Conservation (phyloP, 2,329 filamentous ascomycete genomes). For the Alternaria sp. region DNA sequence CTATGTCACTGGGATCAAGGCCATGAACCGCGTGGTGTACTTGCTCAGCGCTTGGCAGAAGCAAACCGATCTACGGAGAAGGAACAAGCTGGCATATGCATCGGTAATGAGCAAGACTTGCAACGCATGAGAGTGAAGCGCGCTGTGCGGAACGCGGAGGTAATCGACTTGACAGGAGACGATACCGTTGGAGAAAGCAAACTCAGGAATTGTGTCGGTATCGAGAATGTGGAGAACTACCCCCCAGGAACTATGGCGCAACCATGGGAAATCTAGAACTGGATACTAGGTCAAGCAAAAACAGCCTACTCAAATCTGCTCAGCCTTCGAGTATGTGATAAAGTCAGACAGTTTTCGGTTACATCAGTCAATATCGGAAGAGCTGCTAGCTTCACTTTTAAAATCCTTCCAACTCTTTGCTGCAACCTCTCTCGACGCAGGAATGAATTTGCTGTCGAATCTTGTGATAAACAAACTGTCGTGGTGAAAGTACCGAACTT, state of each 20-base stretch:
- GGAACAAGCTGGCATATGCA: not conserved
- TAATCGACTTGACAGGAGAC: conserved; percentile 15
- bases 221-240: not conserved
- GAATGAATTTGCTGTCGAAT: not conserved
- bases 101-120: not conserved
- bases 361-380: not conserved
- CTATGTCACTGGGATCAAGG: conserved; percentile 14
- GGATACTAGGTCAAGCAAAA: not conserved
- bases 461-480: not conserved
- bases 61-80: not conserved
- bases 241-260: not conserved
- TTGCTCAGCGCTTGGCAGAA: conserved; percentile 7
- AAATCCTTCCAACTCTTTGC: not conserved
- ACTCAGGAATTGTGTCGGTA: not conserved
- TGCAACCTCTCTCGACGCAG: not conserved
- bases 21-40: conserved; percentile 13
- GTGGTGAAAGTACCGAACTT: not conserved
- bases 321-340: not conserved
- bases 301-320: not conserved
- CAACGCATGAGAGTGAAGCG: conserved; percentile 7
- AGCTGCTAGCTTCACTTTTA: not conserved
- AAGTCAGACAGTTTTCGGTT: not conserved
- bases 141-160: not conserved
- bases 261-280: not conserved
- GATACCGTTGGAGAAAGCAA: not conserved